Conservation (phyloP, 2,329 filamentous ascomycete genomes). For the Chalaropsis thielavioides region DNA sequence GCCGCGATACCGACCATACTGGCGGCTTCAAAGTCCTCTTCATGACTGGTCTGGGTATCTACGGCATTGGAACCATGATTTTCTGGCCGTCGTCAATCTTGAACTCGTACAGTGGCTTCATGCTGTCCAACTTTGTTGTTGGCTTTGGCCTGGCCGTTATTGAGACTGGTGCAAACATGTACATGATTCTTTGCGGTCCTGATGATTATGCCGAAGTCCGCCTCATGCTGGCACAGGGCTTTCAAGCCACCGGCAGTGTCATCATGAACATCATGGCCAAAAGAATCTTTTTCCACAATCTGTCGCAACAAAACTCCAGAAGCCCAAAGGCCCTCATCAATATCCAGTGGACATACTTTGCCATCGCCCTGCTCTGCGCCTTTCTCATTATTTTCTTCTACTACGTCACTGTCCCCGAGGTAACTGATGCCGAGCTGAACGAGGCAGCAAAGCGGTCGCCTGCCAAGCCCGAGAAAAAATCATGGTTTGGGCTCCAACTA, state of each 20-base stretch:
- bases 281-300: constrained; percentile 49
- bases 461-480: constrained; percentile 36
- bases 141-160: constrained; percentile 63
- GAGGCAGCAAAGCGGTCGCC: constrained; percentile 34
- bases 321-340: constrained; percentile 44
- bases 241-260: constrained; percentile 62
- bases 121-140: constrained; percentile 58
- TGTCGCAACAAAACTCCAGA: constrained; percentile 38
- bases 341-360: constrained; percentile 78
- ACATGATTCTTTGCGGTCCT: constrained; percentile 56
- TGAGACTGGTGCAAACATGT: constrained; percentile 71
- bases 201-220: constrained; percentile 58
- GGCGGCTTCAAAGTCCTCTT: constrained; percentile 69
- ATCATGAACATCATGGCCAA: constrained; percentile 58
- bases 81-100: constrained; percentile 73
- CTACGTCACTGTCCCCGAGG: constrained; percentile 51
- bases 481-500: constrained; percentile 36
- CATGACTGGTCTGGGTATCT: constrained; percentile 60
- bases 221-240: constrained; percentile 58
- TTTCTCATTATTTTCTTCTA: constrained; percentile 54
- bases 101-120: constrained; percentile 62
- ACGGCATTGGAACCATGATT: constrained; percentile 64
- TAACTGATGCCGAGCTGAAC: constrained; percentile 41
- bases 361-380: constrained; percentile 60
- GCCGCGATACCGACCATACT: constrained; percentile 30